Base-by-base conservation (phyloP, 495 filamentous ascomycete genomes). In the Schizothecium vesticola region DNA sequence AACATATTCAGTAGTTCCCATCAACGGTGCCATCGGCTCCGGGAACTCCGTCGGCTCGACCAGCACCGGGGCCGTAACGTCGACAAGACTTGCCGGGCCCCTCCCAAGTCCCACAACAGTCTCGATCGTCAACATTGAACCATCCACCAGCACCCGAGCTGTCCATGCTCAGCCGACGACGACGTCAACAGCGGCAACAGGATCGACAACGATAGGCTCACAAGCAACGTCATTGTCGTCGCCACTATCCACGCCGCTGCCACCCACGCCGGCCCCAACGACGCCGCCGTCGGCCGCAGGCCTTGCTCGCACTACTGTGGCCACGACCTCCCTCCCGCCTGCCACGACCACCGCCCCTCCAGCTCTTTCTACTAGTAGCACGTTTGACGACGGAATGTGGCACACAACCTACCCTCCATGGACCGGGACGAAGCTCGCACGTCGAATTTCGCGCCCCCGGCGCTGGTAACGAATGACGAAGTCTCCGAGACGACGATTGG, bases 361-460 rank as follows among this genome's bases (percentile, higher is more conserved):
- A 33, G 22, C 33, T n/a, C 21, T 22, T 13, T 21, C 33, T 22
- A 36, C 60, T 57, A 71, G 59, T 19, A 61, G 62, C 56, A 66
- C 68, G 22, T 72, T 78, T 23, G 75, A 79, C 36, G 66, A 79
- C 29, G 77, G 78, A 24, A 70, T 63, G 13, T 80, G 78, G 80
- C 79, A 82, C 67, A 79, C 80, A 23, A 70, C 76, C 10, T 81
- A 81, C 63, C 76, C 77, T 31, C 43, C 76, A 8, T 80, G 80
- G 80, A 81, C 80, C 56, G 74, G 72, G 16, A 81, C 78, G 12
- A 71, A 51, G 21, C 58, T 75, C 22, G 23, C 19, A 16, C 69
- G 66, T 22, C 63, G 67, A 11, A 64, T 29, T 11, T 67, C 70
- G 43, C 69, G 71, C 16, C 67, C 56, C 21, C 64, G 67, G 57